Base-by-base conservation (phyloP, 805 yeast genomes). In the Candida ponderosae region DNA sequence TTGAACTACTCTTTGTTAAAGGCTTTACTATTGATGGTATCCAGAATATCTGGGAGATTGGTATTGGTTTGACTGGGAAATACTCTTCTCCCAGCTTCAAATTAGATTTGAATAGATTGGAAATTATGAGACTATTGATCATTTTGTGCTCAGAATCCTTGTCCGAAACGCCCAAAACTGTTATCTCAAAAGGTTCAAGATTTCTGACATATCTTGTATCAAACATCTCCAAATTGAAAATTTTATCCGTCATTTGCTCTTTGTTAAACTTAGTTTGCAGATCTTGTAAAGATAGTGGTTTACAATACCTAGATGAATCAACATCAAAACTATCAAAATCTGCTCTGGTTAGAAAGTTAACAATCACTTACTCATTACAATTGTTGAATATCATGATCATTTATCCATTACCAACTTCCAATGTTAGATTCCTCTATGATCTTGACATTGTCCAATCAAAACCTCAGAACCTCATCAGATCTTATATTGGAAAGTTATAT, bases 21-120 rank as follows among this genome's bases (percentile, higher is more conserved):
- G 75, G 74, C 1, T 81, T 81, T 50, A 76, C 89, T 0, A 55
- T 76, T n/a, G 46, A 43, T 9, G 24, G 24, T 21, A 13, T 14
- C 4, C 31, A 31, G 13, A 32, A 37, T 21, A 64, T 81, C 1
- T 88, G 96, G 96, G 94, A 84, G 47, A 76, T 82, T 4, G 96
- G 96, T 6, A 68, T 88, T 24, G 89, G 86, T 3, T 36, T 45
- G 13, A 47, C 43, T 39, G 62, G 59, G 38, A 34, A 39, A 37
- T 62, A 48, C 46, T 42, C 46, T 28, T 48, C 37, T 27, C 74
- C 63, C 32, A 59, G 52, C 15, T 59, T 71, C 1, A 60, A 63
- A 18, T 50, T 75, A 30, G 89, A 83, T 46, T 54, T 76, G 19
- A 77, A 83, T 51, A 70, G 95, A 47, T 59, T 79, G 5, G 94